Conservation (phyloP, 2,329 filamentous ascomycete genomes). For the Fusarium solani-melongenae region DNA sequence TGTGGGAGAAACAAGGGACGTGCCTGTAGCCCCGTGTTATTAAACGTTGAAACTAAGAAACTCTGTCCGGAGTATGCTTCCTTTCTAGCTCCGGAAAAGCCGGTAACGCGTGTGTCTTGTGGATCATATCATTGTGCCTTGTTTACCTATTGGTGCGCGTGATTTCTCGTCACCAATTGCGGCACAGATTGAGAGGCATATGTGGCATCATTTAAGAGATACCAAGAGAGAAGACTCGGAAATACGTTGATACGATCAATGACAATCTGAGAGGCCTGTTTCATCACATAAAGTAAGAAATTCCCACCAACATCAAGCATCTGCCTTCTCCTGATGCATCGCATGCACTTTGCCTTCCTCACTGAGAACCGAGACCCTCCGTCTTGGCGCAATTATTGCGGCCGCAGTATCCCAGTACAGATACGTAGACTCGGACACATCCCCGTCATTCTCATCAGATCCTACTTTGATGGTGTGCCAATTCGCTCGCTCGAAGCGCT, state of each 20-base stretch:
- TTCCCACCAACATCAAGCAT: not conserved
- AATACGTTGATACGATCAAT: not conserved
- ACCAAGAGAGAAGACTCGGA: not conserved
- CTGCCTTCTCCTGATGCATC: conserved; percentile 31
- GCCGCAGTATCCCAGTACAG: conserved; percentile 29
- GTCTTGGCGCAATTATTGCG: conserved; percentile 33
- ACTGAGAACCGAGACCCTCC: conserved; percentile 17
- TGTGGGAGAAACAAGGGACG: not conserved
- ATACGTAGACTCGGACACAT: conserved; percentile 11
- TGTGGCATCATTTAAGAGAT: not conserved
- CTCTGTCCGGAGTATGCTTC: not conserved
- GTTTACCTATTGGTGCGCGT: not conserved
- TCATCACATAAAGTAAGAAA: not conserved
- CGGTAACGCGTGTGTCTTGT: not conserved
- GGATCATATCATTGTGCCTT: not conserved
- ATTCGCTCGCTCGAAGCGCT: conserved; percentile 52
- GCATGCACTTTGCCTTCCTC: conserved; percentile 25
- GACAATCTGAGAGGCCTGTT: not conserved
- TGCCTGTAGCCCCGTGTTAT: not conserved
- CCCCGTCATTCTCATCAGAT: conserved; percentile 2
- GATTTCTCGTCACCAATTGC: not conserved
- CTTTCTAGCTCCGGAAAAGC: not conserved
- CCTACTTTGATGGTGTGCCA: conserved; percentile 45
- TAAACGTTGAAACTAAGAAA: not conserved
- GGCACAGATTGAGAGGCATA: not conserved